Evolutionary conservation across 2,329 filamentous ascomycete genomes (phyloP), one percentile per base, ranked within the genome.

Genomic region (Trichoderma lentiforme): DNA sequence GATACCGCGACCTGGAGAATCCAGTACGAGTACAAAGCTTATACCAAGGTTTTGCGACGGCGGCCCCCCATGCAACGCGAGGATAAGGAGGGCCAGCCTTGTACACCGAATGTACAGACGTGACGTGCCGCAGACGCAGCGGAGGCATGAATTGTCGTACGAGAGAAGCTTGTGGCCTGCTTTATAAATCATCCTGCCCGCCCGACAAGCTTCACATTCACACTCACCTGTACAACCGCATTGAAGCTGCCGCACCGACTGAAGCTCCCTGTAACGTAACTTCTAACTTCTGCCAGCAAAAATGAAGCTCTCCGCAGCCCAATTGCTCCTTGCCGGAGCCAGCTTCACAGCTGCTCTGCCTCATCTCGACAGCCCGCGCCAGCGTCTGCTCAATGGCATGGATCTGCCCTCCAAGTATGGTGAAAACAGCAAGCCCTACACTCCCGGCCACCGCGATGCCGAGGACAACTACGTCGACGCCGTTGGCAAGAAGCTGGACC

Each of bases 391-490:
- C 72, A 83, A 86, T 70, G 86, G 86, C 68, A 81, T 86, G 64
- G 79, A 82, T 5, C 79, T 88, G 14, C 85, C 83, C 72, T 77
- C 78, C 62, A 84, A 82, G 73, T 86, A 83, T 73, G 78, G 78
- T 68, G 82, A 80, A 71, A 74, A 76, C 69, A 76, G 77, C 51
- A 79, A 82, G 14, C 90, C 90, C 0, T 93, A 91, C 76, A 88
- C 84, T 12, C 89, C 89, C 0, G 87, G 82, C 8, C 82, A 88
- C 76, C 84, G 83, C 64, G 90, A 93, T 75, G 88, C 89, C 0
- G 86, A 89, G 73, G 91, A 93, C 79, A 82, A 82, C 71, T 87
- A 89, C 57, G 81, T 92, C 53, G 91, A 93, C 78, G 80, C 89
- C 6, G 78, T 90, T 57, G 87, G 86, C 14, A 83, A 89, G 3